These are phyloP conservation scores for Cladophialophora yegresii DNA, from an alignment of 2,329 filamentous ascomycete genomes.

Conservation along the genomic window DNA sequence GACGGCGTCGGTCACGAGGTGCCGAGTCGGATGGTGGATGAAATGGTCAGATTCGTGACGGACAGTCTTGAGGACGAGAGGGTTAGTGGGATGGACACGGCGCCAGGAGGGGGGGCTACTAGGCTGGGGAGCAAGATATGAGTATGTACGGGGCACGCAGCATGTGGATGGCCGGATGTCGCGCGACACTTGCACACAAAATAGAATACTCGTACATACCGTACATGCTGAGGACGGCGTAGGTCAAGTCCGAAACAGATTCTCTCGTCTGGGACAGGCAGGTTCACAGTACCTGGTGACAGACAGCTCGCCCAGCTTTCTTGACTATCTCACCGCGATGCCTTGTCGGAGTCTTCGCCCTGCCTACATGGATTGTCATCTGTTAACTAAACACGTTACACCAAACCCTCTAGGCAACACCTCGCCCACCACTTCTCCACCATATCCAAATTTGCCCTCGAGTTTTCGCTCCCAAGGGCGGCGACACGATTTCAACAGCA, in stretches of 20 bases:
- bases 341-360: not conserved
- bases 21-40: slow-evolving; percentile 57
- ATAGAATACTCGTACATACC: not conserved
- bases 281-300: not conserved
- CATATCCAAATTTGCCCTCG: not conserved
- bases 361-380: not conserved
- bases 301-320: not conserved
- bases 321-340: not conserved
- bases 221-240: not conserved
- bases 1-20: slow-evolving; percentile 61
- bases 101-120: slow-evolving; percentile 3
- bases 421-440: not conserved
- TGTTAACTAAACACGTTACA: not conserved
- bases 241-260: not conserved
- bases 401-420: not conserved
- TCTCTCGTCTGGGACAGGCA: too few species aligned
- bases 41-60: slow-evolving; percentile 57
- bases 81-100: not conserved
- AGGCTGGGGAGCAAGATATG: slow-evolving; percentile 29
- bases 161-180: not conserved
- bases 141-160: not conserved
- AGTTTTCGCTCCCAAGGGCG: not conserved
- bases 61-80: slow-evolving; percentile 42
- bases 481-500: not conserved
- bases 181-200: not conserved